Evolutionary conservation across 2,329 filamentous ascomycete genomes (phyloP).

Genomic region (Microdochium nivale): DNA sequence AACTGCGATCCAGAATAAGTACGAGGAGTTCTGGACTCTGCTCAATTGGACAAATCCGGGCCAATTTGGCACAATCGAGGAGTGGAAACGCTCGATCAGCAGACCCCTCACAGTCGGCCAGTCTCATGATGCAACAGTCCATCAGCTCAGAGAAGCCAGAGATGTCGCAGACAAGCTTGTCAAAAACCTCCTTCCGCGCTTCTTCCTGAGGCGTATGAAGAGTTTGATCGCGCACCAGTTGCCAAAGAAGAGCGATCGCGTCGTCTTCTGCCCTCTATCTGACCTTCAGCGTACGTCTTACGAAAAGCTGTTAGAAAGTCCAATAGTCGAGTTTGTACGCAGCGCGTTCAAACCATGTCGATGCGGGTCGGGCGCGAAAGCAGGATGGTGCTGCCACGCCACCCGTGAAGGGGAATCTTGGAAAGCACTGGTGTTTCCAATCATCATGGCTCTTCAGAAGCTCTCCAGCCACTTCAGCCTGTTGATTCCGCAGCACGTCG

Average conservation of each 20-base stretch:
- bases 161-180: conserved; percentile 79
- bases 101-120: conserved; percentile 79
- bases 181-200: conserved; percentile 76
- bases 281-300: conserved; percentile 76
- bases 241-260: conserved; percentile 87
- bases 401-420: conserved; percentile 58
- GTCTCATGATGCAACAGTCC: conserved; percentile 80
- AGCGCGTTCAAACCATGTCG: conserved; percentile 58
- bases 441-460: conserved; percentile 75
- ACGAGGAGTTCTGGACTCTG: conserved; percentile 93
- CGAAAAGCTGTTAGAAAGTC: conserved; percentile 67
- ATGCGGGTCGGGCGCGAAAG: conserved; percentile 60
- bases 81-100: conserved; percentile 73
- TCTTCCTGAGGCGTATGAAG: conserved; percentile 92
- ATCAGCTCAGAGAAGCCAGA: conserved; percentile 73
- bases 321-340: conserved; percentile 61
- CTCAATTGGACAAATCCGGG: conserved; percentile 96
- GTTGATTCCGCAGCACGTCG: conserved; percentile 60
- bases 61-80: conserved; percentile 49
- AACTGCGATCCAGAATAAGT: conserved; percentile 95
- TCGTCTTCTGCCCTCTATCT: conserved; percentile 91
- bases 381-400: conserved; percentile 71
- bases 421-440: conserved; percentile 76
- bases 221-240: conserved; percentile 84
- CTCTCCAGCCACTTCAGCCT: conserved; percentile 89